Evolutionary conservation across 78 protist genomes (phyloP).

Genomic region (Monocercomonoides exilis): DNA sequence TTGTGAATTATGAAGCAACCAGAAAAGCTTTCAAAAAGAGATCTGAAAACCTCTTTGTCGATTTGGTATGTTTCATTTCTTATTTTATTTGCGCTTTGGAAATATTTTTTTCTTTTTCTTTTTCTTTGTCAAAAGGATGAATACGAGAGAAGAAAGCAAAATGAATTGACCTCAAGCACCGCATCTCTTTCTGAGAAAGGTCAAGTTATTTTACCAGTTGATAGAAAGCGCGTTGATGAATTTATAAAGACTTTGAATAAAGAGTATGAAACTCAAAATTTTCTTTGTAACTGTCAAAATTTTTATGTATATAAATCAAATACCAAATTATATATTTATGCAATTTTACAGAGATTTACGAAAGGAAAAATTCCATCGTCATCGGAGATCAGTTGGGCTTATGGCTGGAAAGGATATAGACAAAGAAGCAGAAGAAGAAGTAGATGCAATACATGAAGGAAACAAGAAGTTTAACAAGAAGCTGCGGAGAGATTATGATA

Average conservation of each 20-base stretch:
- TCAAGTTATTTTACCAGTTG: neutral
- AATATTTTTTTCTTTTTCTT: too few species aligned
- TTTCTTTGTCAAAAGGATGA: too few species aligned
- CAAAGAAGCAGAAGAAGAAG: neutral
- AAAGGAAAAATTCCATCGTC: neutral
- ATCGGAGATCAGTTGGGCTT: neutral
- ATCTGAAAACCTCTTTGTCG: neutral
- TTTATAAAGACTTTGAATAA: neutral
- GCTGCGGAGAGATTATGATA: neutral
- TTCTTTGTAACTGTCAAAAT: neutral
- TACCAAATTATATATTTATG: neutral
- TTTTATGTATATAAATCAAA: neutral
- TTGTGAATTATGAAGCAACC: neutral
- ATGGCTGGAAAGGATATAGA: neutral
- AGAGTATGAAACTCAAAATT: neutral
- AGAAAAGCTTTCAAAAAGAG: neutral
- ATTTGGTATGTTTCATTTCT: too few species aligned
- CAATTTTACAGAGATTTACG: neutral
- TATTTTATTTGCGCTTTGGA: too few species aligned
- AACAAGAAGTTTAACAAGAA: slow-evolving; percentile 16
- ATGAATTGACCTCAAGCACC: neutral
- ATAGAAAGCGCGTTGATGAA: neutral
- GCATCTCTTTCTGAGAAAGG: neutral
- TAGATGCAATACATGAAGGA: neutral
- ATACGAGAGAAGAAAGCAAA: too few species aligned